phyloP scores from a whole-genome alignment of 2,329 filamentous ascomycete genomes.

The Coleophoma eucalyptorum region DNA sequence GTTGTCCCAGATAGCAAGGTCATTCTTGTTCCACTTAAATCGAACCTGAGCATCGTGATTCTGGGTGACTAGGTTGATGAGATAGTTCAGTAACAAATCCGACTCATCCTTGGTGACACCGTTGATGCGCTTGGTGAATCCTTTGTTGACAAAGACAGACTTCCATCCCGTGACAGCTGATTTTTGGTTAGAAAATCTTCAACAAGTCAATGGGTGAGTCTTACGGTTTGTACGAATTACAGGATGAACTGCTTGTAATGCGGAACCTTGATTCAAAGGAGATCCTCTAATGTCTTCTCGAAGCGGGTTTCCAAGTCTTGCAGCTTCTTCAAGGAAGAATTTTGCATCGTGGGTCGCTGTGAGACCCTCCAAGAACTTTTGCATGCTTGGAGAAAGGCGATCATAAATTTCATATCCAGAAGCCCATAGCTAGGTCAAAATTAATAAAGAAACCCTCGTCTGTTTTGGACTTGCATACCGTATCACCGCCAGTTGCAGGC shows the following conservation, averaged over 20 bases:
- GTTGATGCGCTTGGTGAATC: constrained; percentile 51
- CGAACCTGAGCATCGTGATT: constrained; percentile 57
- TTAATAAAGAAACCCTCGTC: constrained; percentile 36
- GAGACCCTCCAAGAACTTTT: constrained; percentile 41
- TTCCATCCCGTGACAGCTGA: constrained; percentile 41
- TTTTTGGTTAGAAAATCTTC: constrained; percentile 36
- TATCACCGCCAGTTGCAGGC: constrained; percentile 43
- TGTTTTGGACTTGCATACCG: constrained; percentile 40
- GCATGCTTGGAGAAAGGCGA: constrained; percentile 43
- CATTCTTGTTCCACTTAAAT: constrained; percentile 48
- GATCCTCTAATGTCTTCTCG: constrained; percentile 40
- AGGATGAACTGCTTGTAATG: constrained; percentile 39
- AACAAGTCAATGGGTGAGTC: constrained; percentile 21
- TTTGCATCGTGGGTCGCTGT: constrained; percentile 46
- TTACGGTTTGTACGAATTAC: constrained; percentile 53
- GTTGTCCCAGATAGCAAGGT: constrained; percentile 65
- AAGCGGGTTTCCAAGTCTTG: constrained; percentile 35
- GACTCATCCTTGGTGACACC: constrained; percentile 51
- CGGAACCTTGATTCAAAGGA: constrained; percentile 51
- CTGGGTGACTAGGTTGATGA: constrained; percentile 41
- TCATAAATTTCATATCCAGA: constrained; percentile 51
- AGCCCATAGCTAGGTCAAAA: constrained; percentile 36
- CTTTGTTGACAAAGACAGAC: constrained; percentile 37
- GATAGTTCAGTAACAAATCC: constrained; percentile 30
- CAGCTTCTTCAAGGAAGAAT: constrained; percentile 47